Evolutionary conservation across 352 stramenopile species (phyloP).

Genomic region (Globisporangium nagaii): DNA sequence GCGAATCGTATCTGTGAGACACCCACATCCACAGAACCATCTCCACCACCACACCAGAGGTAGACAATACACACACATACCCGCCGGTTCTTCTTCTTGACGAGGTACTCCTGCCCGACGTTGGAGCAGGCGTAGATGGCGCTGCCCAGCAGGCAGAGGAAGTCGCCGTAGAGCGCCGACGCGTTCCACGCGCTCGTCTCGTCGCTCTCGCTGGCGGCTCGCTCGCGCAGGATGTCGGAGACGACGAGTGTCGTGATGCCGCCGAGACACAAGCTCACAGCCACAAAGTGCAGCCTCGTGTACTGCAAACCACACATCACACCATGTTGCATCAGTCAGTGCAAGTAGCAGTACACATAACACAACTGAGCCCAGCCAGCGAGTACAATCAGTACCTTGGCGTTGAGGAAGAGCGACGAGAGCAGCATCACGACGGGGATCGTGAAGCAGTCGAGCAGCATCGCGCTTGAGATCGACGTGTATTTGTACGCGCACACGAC

Average conservation of each 20-base stretch:
- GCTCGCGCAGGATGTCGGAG: slow-evolving; percentile 72
- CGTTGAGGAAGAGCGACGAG: slow-evolving; percentile 81
- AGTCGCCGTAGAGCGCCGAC: slow-evolving; percentile 82
- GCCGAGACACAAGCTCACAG: slow-evolving; percentile 77
- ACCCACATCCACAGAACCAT: not conserved
- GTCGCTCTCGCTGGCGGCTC: slow-evolving; percentile 8
- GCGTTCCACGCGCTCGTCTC: slow-evolving; percentile 15
- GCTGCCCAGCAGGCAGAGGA: slow-evolving; percentile 89
- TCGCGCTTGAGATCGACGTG: slow-evolving; percentile 94
- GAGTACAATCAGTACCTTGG: slow-evolving; percentile 29
- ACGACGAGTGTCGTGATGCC: slow-evolving; percentile 81
- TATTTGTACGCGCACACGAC: slow-evolving; percentile 95
- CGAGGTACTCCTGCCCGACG: slow-evolving; percentile 83
- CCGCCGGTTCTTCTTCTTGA: slow-evolving; percentile 77
- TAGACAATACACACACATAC: slow-evolving; percentile 9
- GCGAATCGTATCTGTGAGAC: too few relatives aligned
- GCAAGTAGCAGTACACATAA: not conserved
- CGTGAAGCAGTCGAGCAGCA: slow-evolving; percentile 95
- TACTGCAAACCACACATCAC: slow-evolving; percentile 38
- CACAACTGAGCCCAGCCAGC: not conserved
- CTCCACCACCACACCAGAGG: slow-evolving; percentile 1
- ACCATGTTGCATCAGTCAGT: too few relatives aligned
- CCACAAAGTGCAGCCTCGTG: slow-evolving; percentile 58
- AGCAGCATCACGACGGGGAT: slow-evolving; percentile 95
- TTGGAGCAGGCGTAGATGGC: slow-evolving; percentile 92